Evolutionary conservation across 257 asterid species (phyloP), one percentile per base, ranked within the genome.

Genomic region (Echites panduratus): DNA sequence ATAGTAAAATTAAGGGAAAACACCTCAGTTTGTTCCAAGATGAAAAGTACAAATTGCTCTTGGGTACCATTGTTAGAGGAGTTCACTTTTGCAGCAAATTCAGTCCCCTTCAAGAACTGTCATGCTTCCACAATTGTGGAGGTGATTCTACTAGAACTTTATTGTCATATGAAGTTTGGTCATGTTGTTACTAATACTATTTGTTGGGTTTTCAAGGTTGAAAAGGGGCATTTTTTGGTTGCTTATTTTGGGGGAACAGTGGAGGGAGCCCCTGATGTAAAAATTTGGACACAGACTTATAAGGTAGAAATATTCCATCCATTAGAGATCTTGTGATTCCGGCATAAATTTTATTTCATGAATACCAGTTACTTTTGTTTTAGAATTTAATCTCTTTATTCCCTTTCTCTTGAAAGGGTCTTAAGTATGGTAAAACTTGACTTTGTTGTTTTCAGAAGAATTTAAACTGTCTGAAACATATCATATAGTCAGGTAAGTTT

Each of bases 111-210:
- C 89, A 86, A 76, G 62, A 94, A 87, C 79, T 91, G 97, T 68
- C 99, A 94, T 75, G 97, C 99, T 82, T 94, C 99, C 19, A 91
- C 99, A 17, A 86, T 94, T 70, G 96, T 91, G 5, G 97, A 94
- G 97, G 99, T 94, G 72, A 66, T 72, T 22, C 77, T 65, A 4
- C 65, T 72, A 49, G 11, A 54, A 67, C n/a, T 65, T 32, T 66
- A n/a, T 47, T 77, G 71, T 59, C 47, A 74, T 58, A 41, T 54
- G 38, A 20, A 26, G 50, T 40, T 24, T n/a, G 13, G 48, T 66
- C 16, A 68, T 56, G 52, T 69, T 40, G 48, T 10, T 22, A 35
- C 52, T 70, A 14, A 64, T 73, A 10, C 66, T 7, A 16, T 71
- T 61, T 79, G 61, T 74, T 65, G 67, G 48, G 73, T 54, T 73